Base-by-base conservation (phyloP, 164 flowering plant species). In the Warburgia ugandensis region DNA sequence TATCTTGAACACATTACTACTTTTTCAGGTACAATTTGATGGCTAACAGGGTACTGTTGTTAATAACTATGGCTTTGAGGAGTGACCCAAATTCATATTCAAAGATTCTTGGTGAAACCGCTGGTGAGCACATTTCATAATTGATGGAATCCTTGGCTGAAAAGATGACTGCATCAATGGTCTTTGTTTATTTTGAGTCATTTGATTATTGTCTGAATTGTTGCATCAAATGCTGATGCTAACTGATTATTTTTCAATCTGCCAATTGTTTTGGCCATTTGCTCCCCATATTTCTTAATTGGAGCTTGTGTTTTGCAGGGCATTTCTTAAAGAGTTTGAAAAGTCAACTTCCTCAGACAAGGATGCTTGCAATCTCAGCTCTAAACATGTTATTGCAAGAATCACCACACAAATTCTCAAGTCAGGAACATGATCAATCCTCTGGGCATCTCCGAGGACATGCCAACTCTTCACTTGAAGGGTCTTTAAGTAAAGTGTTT, bases 291-390 rank as follows among this genome's bases (percentile, higher is more conserved):
- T 39, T 6, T 6, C 20, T 5, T 39, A 39, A 39, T 16, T 1
- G 3, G 16, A 14, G 23, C 35, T 60, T 29, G 38, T 63, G 21
- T 28, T 20, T 61, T 59, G 51, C 82, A 92, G 99, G 91, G 52
- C 99, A 92, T 59, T 92, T 92, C 67, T 66, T 92, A 52, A 86
- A 75, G 62, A 92, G 68, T 61, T 75, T 92, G 54, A 88, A 74
- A 66, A 92, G 96, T 58, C 91, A 80, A 54, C 95, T 92, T 69
- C 99, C 99, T 62, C 99, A 88, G 69, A 83, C 96, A 29, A 80
- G 99, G 73, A 84, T 92, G 47, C 87, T 92, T 60, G 91, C 99
- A 36, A 84, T 88, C 61, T 88, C 99, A 25, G 99, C 99, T 51
- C 65, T 92, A 54, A 92, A 92, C 65, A 83, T 75, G 16, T 63